Evolutionary conservation across 2,329 filamentous ascomycete genomes (phyloP), one percentile per base, ranked within the genome.

Genomic region (Uncinocarpus reesii): DNA sequence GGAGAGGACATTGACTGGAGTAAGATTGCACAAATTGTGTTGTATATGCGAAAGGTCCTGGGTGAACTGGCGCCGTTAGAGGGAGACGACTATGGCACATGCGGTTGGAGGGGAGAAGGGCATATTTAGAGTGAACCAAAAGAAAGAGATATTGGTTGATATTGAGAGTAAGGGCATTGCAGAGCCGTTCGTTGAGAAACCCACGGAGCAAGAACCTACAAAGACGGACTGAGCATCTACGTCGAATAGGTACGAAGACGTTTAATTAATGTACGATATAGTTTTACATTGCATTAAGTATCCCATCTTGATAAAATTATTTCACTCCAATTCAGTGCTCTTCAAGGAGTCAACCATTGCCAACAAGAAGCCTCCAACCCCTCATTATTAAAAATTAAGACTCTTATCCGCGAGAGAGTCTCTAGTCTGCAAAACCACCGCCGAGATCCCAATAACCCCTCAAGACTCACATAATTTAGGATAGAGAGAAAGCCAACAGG

Each of bases 41-140:
- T 71, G 28, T 85, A 81, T 61, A 73, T 84, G 66, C 71, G 80
- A 51, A 71, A 74, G 55, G 72, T 78, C 43, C 54, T 83, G 34
- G 67, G 68, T 49, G 70, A 71, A 48, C 60, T 84, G 53, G 76
- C 78, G 3, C 62, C 65, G 21, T 59, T 79, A 50, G 62, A 62
- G 1, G n/a, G 79, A 83, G 58, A 70, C 71, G 20, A 70, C 72
- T 51, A 67, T 81, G 52, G 67, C 68, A 31, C 79, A 81, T 62
- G 67, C 68, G 2, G 63, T 71, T 52, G 72, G 71, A 4, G 57
- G 58, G 32, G 63, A 58, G 6, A 51, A 57, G 13, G 53, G 57
- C 10, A 58, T 67, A 43, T 68, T 69, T 51, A 59, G 59, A 1
- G 57, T 56, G 28, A 65, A 58, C 15, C 47, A 44, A 18, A 44